A percentile compares a stretch with the other conserved stretches of the same genome.
Evolutionary conservation across 108 stramenopile species (phyloP).

Genomic region (Stephanodiscus triporus): DNA sequence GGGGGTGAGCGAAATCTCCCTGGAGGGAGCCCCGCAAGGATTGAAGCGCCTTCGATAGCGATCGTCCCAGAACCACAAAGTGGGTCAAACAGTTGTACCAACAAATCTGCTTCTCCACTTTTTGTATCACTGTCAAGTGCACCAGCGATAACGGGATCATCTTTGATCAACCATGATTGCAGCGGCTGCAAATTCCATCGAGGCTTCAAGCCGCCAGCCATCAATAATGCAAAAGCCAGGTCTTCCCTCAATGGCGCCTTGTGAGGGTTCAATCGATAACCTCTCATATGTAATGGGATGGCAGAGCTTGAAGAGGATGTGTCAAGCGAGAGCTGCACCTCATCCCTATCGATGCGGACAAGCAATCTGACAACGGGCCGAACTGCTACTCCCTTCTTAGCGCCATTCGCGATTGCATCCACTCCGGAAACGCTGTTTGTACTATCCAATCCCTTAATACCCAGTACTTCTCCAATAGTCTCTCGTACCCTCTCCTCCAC

Average conservation of each 20-base stretch:
- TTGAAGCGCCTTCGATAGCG: conserved; percentile 73
- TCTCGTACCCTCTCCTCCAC: conserved; percentile 62
- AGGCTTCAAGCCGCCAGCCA: conserved; percentile 57
- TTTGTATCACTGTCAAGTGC: neutral
- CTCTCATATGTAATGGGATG: conserved; percentile 68
- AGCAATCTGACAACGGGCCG: conserved; percentile 43
- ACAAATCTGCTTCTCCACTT: neutral
- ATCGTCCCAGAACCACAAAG: conserved; percentile 86
- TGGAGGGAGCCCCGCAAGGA: conserved; percentile 64
- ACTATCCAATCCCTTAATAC: conserved; percentile 16
- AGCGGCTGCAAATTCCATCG: conserved; percentile 34
- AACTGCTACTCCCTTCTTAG: neutral
- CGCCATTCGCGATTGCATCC: neutral
- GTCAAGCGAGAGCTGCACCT: conserved; percentile 65
- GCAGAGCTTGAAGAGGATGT: conserved; percentile 43
- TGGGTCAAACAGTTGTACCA: conserved; percentile 61
- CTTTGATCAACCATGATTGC: conserved; percentile 2
- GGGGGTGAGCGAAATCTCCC: conserved; percentile 64
- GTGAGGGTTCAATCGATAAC: conserved; percentile 65
- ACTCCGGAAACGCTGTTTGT: conserved; percentile 7
- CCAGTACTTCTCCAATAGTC: conserved; percentile 49
- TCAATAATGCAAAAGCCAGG: conserved; percentile 70
- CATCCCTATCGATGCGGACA: conserved; percentile 58
- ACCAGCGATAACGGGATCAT: neutral
- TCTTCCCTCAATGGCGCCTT: conserved; percentile 87